Conservation (phyloP, 169 alveolate genomes). For the Plasmodium vinckei region DNA sequence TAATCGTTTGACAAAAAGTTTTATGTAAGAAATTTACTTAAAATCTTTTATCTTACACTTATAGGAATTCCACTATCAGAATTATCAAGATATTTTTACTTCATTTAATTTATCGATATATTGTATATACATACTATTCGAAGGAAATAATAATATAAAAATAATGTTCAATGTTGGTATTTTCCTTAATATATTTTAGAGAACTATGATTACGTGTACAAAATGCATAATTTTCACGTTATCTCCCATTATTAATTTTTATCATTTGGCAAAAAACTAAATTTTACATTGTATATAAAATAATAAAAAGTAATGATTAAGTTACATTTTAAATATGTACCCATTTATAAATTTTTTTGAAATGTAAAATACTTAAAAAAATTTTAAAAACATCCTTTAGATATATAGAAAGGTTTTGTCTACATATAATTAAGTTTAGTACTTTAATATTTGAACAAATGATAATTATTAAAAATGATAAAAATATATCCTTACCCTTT, state of each 20-base stretch:
- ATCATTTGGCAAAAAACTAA: background rate
- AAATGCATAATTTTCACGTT: constrained; percentile 1
- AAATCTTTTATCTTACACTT: no score
- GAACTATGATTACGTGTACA: no score
- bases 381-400: constrained; percentile 4
- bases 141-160: no score
- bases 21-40: no score
- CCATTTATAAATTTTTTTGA: background rate
- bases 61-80: no score
- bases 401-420: constrained; percentile 21
- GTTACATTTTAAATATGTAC: constrained; percentile 38
- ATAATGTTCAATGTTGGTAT: no score
- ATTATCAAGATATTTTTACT: no score
- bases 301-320: constrained; percentile 38
- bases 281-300: constrained; percentile 1
- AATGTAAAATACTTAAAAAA: background rate
- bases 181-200: no score
- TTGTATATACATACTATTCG: no score
- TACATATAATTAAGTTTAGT: constrained; percentile 26
- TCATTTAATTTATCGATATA: no score
- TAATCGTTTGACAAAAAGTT: no score
- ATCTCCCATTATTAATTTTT: constrained; percentile 16
- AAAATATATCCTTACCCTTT: constrained; percentile 74
- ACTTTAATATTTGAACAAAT: constrained; percentile 56
- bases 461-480: constrained; percentile 44